Conservation (phyloP, 78 protist species). For the Ministeria vibrans region DNA sequence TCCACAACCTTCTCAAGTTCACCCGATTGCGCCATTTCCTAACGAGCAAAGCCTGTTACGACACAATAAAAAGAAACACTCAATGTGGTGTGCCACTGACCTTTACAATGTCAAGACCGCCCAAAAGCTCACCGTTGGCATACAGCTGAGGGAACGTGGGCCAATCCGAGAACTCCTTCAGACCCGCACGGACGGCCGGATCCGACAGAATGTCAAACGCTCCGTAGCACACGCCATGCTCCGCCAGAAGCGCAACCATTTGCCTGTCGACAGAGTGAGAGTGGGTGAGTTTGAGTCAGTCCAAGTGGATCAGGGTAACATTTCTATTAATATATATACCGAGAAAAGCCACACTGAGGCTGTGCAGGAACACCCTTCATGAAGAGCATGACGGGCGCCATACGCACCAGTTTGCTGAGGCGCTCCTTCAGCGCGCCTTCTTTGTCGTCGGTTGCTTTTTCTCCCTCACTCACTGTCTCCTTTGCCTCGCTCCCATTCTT, state of each 20-base stretch:
- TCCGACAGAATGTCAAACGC: conserved; percentile 64
- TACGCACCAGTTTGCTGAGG: conserved; percentile 24
- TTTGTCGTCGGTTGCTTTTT: background rate
- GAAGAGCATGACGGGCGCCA: conserved; percentile 68
- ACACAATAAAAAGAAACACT: no score
- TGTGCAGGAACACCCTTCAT: conserved; percentile 75
- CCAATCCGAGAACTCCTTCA: conserved; percentile 60
- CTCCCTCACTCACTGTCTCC: background rate
- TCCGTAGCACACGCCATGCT: conserved; percentile 37
- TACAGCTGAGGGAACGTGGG: conserved; percentile 80
- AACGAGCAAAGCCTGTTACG: no score
- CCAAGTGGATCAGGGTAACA: no score
- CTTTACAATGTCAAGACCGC: conserved; percentile 68
- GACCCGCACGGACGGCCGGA: conserved; percentile 65
- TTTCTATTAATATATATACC: background rate
- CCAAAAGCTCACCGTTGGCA: conserved; percentile 66
- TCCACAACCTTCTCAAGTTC: no score
- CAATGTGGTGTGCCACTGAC: no score
- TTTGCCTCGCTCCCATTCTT: background rate
- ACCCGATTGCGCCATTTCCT: no score
- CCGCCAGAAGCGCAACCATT: conserved; percentile 52
- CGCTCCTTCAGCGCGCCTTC: background rate
- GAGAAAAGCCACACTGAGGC: background rate
- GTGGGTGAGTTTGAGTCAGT: no score
- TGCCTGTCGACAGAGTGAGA: conserved; percentile 67